Evolutionary conservation across 2,329 filamentous ascomycete genomes (phyloP).

Genomic region (Podosphaera fusca): DNA sequence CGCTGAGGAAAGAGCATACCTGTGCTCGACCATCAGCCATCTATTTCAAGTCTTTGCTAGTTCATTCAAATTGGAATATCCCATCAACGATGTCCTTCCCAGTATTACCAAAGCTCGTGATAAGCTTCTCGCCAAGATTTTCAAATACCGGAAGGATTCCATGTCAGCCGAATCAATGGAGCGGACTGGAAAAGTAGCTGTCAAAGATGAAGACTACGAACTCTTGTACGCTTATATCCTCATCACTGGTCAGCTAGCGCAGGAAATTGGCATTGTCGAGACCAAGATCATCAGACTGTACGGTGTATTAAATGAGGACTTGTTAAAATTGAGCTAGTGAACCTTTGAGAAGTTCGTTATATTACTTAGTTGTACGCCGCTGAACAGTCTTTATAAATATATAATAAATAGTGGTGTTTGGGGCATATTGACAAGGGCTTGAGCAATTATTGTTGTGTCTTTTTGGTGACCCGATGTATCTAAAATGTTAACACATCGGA

Average conservation of each 20-base stretch:
- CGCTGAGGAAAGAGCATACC: constrained; percentile 48
- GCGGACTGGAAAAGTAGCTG: constrained; percentile 9
- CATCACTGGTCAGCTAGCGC: constrained; percentile 41
- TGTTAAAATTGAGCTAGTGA: constrained; percentile 22
- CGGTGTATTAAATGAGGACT: constrained; percentile 37
- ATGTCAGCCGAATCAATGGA: constrained; percentile 4
- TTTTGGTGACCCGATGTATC: too few relatives aligned
- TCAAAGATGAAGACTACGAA: constrained; percentile 66
- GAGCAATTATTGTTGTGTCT: too few relatives aligned
- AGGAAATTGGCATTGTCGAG: constrained; percentile 36
- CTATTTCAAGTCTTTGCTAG: constrained; percentile 69
- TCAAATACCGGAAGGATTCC: constrained; percentile 52
- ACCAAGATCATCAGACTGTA: constrained; percentile 38
- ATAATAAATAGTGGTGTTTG: background rate
- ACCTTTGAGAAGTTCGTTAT: background rate
- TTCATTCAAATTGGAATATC: constrained; percentile 85
- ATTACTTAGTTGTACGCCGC: background rate
- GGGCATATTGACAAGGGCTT: too few relatives aligned
- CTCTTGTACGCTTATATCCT: constrained; percentile 75
- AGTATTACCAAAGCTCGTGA: constrained; percentile 64
- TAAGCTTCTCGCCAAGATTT: constrained; percentile 64
- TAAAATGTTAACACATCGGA: too few relatives aligned
- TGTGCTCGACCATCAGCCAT: constrained; percentile 81
- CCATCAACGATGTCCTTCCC: constrained; percentile 70
- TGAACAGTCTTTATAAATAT: background rate